Conservation (phyloP, 225 moss, liverwort and hornwort genomes). For the Asterella californica region DNA sequence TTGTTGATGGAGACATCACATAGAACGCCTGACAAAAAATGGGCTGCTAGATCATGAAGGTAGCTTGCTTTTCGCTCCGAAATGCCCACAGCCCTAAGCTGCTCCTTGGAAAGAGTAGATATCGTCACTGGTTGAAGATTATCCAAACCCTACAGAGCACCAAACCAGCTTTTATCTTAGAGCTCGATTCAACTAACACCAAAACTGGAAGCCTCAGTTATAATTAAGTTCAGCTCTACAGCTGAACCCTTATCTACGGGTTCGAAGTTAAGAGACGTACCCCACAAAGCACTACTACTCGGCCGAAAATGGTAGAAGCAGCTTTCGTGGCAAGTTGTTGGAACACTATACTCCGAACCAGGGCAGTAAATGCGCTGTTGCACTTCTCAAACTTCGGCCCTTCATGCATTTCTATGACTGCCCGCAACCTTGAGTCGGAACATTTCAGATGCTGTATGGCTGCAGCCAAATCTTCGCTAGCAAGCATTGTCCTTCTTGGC, state of each 20-base stretch:
- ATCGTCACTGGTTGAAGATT: slow-evolving; percentile 47
- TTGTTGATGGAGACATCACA: slow-evolving; percentile 50
- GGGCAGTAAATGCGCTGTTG: slow-evolving; percentile 49
- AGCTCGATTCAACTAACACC: background rate
- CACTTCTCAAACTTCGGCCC: slow-evolving; percentile 59
- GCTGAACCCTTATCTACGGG: background rate
- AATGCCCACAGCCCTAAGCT: slow-evolving; percentile 61
- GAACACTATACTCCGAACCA: slow-evolving; percentile 71
- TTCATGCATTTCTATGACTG: slow-evolving; percentile 58
- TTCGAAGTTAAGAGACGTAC: slow-evolving; percentile 28
- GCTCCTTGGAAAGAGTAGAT: slow-evolving; percentile 49
- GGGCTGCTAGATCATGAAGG: slow-evolving; percentile 73
- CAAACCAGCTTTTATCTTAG: background rate
- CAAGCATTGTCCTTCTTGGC: slow-evolving; percentile 19
- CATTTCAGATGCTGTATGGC: slow-evolving; percentile 69
- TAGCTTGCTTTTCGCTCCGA: slow-evolving; percentile 77
- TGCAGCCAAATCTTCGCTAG: slow-evolving; percentile 23
- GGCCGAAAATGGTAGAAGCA: slow-evolving; percentile 58
- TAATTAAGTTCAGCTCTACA: background rate
- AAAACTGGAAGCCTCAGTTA: background rate
- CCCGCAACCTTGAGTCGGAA: slow-evolving; percentile 52
- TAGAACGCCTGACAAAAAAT: slow-evolving; percentile 62
- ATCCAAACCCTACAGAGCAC: slow-evolving; percentile 35
- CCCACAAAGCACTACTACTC: slow-evolving; percentile 68
- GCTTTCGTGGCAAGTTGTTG: slow-evolving; percentile 90